Evolutionary conservation across 306 rosid genomes (phyloP), one percentile per base, ranked within the genome.

Genomic region (Casuarina glauca): DNA sequence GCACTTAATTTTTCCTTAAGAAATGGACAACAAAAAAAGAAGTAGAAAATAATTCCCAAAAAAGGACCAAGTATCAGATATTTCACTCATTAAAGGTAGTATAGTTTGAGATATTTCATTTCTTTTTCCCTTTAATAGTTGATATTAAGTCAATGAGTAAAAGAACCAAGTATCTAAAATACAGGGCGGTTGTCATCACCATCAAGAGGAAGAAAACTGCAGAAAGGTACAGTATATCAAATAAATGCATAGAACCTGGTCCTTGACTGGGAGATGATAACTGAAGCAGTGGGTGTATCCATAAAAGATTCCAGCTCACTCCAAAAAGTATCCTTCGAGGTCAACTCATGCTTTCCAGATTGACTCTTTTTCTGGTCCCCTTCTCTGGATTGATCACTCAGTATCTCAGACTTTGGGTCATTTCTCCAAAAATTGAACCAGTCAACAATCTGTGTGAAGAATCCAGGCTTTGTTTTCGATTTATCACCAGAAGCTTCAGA

Each of bases 261-360:
- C 86, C 69, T 87, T 46, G 97, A 91, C 86, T 70, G 83, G n/a
- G 89, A 82, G 76, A 87, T 46, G 46, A 90, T 72, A 85, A 69
- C 69, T 2, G 88, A 84, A 83, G 89, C 97, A 79, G 84, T 83
- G 80, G 87, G 77, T 12, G 91, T 72, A 77, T 46, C 79, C 79
- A 91, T 57, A 81, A 89, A 93, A 73, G 90, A 83, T 84, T 89
- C 83, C 84, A 93, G 48, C 61, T 82, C 88, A 78, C 70, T 78
- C 99, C 97, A 91, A 85, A 95, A 91, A 63, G 89, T 87, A 75
- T 26, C 74, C 12, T 62, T 61, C 26, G 88, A 87, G 84, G 91
- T 86, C 61, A 91, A 89, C 82, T 63, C 82, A 26, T 73, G 79
- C 74, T 81, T 84, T 74, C 44, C 78, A 43, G 82, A 70, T 53